A percentile compares a stretch with the other conserved stretches of the same genome.
Evolutionary conservation across 805 yeast species (phyloP).

Genomic region (Ogataea minuta): DNA sequence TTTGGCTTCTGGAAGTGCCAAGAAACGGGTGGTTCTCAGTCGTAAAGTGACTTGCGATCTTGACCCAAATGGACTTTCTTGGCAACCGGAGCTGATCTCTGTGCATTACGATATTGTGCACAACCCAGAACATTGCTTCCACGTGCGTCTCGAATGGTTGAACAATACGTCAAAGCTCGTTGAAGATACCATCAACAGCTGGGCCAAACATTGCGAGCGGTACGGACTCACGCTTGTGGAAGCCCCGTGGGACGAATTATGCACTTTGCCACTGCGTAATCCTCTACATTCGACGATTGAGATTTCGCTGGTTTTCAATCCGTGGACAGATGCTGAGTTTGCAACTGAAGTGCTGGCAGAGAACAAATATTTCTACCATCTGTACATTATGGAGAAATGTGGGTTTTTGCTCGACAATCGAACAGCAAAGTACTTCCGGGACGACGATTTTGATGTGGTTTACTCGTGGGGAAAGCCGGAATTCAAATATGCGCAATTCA

Average conservation of each 20-base stretch:
- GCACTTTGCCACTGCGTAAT: constrained; percentile 69
- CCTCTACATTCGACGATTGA: constrained; percentile 89
- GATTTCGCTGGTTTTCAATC: constrained; percentile 62
- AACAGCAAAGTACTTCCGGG: constrained; percentile 60
- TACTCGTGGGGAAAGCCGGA: constrained; percentile 92
- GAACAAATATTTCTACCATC: constrained; percentile 74
- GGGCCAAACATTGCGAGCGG: constrained; percentile 82
- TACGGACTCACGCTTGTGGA: constrained; percentile 82
- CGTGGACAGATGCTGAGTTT: constrained; percentile 64
- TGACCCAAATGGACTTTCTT: constrained; percentile 70
- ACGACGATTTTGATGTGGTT: constrained; percentile 55
- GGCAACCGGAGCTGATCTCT: constrained; percentile 71
- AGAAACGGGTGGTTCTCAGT: constrained; percentile 53
- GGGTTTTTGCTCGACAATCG: constrained; percentile 83
- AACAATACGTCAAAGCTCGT: constrained; percentile 82
- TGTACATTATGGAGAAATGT: constrained; percentile 61
- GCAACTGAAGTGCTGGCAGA: constrained; percentile 40
- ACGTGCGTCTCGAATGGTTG: constrained; percentile 88
- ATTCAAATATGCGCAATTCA: constrained; percentile 82
- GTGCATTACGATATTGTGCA: constrained; percentile 91
- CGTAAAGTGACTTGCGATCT: constrained; percentile 66
- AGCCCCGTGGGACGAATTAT: constrained; percentile 86
- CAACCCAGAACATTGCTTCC: constrained; percentile 93
- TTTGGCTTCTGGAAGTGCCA: background rate
- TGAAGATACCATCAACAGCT: constrained; percentile 71